These are phyloP conservation scores for Blakeslea trispora DNA, from an alignment of 371 early-diverging fungal species.

Conservation along the genomic window DNA sequence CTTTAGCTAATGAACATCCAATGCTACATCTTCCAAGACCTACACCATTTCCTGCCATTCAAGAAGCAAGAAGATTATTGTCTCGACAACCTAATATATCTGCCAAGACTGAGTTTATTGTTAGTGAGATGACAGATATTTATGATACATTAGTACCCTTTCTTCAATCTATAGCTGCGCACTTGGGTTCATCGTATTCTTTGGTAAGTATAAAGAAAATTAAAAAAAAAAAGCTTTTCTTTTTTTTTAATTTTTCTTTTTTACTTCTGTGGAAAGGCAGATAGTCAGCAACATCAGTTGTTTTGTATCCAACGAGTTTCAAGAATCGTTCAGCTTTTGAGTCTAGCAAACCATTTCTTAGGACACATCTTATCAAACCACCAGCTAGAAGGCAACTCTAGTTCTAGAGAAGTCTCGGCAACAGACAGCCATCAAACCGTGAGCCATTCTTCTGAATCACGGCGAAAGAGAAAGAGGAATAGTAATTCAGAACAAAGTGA, in stretches of 20 bases:
- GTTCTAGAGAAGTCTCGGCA: too few species aligned
- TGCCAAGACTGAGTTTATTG: constrained; percentile 37
- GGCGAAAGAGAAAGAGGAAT: too few species aligned
- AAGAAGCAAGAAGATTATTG: constrained; percentile 36
- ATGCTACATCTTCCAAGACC: neutral
- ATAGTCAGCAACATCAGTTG: constrained; percentile 1
- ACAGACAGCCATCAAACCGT: too few species aligned
- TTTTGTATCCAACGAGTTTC: constrained; percentile 17
- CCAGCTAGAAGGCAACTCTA: neutral
- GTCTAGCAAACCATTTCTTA: constrained; percentile 41
- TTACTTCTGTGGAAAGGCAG: too few species aligned
- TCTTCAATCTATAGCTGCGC: constrained; percentile 29
- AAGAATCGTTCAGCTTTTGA: constrained; percentile 43
- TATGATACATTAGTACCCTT: constrained; percentile 26
- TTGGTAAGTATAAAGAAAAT: neutral
- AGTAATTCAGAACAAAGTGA: too few species aligned
- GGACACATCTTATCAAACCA: constrained; percentile 23
- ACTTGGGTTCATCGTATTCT: constrained; percentile 9
- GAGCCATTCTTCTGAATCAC: too few species aligned
- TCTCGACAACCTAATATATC: constrained; percentile 23
- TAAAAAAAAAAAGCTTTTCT: neutral
- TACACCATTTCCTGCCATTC: constrained; percentile 11
- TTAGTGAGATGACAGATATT: constrained; percentile 40
- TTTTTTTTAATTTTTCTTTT: too few species aligned
- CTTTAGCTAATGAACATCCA: constrained; percentile 1